These are phyloP conservation scores for Hypoxylon fuscum DNA, from an alignment of 495 filamentous ascomycete genomes.

Conservation along the genomic window DNA sequence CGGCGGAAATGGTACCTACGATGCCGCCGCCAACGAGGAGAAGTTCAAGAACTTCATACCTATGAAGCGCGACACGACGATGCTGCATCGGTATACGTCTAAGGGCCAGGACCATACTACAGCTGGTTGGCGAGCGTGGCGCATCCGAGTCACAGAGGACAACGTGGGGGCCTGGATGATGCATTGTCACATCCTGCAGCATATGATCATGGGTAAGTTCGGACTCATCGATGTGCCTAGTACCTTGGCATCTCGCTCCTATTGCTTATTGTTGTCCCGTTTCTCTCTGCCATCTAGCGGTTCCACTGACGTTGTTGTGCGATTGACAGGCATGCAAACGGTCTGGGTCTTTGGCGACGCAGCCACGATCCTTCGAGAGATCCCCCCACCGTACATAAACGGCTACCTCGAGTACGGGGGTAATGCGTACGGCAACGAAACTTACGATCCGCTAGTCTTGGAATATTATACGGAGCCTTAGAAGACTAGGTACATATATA, in stretches of 20 bases:
- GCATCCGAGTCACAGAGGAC: slow-evolving; percentile 54
- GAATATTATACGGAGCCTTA: slow-evolving; percentile 33
- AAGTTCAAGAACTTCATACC: slow-evolving; percentile 55
- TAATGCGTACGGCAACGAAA: slow-evolving; percentile 57
- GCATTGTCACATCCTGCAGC: slow-evolving; percentile 68
- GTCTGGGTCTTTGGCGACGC: slow-evolving; percentile 63
- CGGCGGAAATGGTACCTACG: slow-evolving; percentile 63
- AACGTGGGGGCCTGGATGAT: slow-evolving; percentile 70
- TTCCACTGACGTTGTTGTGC: slow-evolving; percentile 12
- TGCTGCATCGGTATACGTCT: slow-evolving; percentile 60
- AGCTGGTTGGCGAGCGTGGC: slow-evolving; percentile 68
- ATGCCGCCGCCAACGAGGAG: slow-evolving; percentile 61
- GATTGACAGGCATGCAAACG: slow-evolving; percentile 56
- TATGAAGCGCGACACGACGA: slow-evolving; percentile 63
- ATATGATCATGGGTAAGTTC: slow-evolving; percentile 61
- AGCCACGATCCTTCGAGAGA: slow-evolving; percentile 50
- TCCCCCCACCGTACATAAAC: slow-evolving; percentile 50
- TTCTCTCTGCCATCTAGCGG: background rate
- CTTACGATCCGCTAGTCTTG: slow-evolving; percentile 47
- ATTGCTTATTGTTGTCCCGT: background rate
- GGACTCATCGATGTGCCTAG: background rate
- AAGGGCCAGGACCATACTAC: slow-evolving; percentile 48
- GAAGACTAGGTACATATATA: slow-evolving; percentile 5
- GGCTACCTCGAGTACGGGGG: slow-evolving; percentile 61
- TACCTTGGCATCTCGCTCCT: background rate